Percentiles rank a stretch among this genome's conserved stretches.
Evolutionary conservation across 2,329 filamentous ascomycete genomes (phyloP).

Genomic region (Colletotrichum cereale): DNA sequence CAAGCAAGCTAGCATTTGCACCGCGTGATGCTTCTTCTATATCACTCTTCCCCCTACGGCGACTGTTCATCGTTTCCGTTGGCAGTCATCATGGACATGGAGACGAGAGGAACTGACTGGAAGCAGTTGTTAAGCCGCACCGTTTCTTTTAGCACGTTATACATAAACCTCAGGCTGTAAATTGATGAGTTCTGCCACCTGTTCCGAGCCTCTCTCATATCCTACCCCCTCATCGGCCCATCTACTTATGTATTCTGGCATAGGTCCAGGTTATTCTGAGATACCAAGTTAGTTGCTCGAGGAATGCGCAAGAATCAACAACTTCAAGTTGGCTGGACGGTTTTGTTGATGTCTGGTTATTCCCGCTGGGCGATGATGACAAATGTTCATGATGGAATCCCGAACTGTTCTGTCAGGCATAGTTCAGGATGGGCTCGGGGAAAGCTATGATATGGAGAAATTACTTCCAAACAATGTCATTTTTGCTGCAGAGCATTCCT

Average conservation of each 20-base stretch:
- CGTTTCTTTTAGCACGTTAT: slow-evolving; percentile 57
- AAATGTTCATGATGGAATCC: background rate
- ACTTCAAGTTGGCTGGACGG: slow-evolving; percentile 69
- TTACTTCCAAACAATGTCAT: background rate
- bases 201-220: slow-evolving; percentile 50
- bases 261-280: slow-evolving; percentile 56
- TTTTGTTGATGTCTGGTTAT: background rate
- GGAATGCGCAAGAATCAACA: slow-evolving; percentile 70
- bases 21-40: slow-evolving; percentile 22
- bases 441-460: background rate
- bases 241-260: slow-evolving; percentile 54
- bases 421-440: background rate
- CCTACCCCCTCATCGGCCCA: slow-evolving; percentile 57
- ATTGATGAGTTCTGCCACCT: slow-evolving; percentile 52
- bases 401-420: too few relatives aligned
- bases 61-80: background rate
- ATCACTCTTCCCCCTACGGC: background rate
- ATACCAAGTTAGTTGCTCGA: slow-evolving; percentile 54
- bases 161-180: slow-evolving; percentile 54
- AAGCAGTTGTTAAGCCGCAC: slow-evolving; percentile 44
- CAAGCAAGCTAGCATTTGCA: slow-evolving; percentile 26
- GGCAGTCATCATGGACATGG: background rate
- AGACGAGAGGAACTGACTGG: background rate
- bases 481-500: too few relatives aligned
- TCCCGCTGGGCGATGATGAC: background rate